Percentiles rank a stretch among this genome's conserved stretches.
These are phyloP conservation scores for Lactifluus subvellereus DNA, from an alignment of 768 basidiomycete genomes.

Conservation along the genomic window DNA sequence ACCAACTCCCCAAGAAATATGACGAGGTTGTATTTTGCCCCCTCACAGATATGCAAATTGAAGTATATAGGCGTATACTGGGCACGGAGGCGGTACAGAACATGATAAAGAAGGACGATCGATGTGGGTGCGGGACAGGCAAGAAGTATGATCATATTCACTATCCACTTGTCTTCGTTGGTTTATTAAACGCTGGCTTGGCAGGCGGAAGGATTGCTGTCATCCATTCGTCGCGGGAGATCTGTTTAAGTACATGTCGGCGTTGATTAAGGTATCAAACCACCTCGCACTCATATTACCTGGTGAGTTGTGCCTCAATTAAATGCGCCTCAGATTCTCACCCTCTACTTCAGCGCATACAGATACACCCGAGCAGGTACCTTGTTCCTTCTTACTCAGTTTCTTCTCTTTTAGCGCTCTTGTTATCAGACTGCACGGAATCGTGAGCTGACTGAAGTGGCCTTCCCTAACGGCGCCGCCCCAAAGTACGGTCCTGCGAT, in stretches of 20 bases:
- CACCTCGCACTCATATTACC: slow-evolving; percentile 85
- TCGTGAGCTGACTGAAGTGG: slow-evolving; percentile 54
- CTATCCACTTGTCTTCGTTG: background rate
- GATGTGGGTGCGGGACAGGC: slow-evolving; percentile 63
- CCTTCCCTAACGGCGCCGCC: slow-evolving; percentile 51
- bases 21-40: slow-evolving; percentile 96
- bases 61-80: slow-evolving; percentile 69
- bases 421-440: slow-evolving; percentile 44
- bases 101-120: slow-evolving; percentile 63
- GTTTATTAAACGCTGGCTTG: slow-evolving; percentile 31
- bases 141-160: slow-evolving; percentile 40
- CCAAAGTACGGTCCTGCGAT: slow-evolving; percentile 61
- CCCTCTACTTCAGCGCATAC: slow-evolving; percentile 44
- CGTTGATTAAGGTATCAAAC: slow-evolving; percentile 85
- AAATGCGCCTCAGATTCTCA: background rate
- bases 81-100: slow-evolving; percentile 61
- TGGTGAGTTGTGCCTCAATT: slow-evolving; percentile 36
- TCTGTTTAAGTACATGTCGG: slow-evolving; percentile 71
- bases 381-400: background rate
- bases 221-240: slow-evolving; percentile 41
- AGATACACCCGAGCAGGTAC: slow-evolving; percentile 65
- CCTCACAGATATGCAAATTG: slow-evolving; percentile 61
- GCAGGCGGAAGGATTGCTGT: slow-evolving; percentile 55
- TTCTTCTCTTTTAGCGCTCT: slow-evolving; percentile 4
- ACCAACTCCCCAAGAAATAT: slow-evolving; percentile 80